Evolutionary conservation across 805 yeast genomes (phyloP), one percentile per base, ranked within the genome.

Genomic region (Lachancea sp.): DNA sequence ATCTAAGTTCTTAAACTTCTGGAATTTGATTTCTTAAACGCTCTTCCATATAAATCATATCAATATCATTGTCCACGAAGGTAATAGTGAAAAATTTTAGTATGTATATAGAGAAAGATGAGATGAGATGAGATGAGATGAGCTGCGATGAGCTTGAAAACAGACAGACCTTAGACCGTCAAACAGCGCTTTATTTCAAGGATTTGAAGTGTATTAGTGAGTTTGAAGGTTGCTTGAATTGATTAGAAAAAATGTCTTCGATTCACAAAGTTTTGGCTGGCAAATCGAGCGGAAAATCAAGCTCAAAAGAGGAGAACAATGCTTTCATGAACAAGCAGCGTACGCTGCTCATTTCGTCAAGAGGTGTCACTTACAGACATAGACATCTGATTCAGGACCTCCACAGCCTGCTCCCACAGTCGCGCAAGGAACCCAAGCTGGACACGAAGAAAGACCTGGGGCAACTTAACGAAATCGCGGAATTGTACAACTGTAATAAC

Each of bases 281-380:
- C 3, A 77, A 76, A 52, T 74, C 68, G 19, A 50, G 52, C 29
- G 47, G 52, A 17, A 53, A 56, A 33, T 56, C 51, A 29, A 13
- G 31, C 38, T 31, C 52, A 25, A 47, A 44, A 22, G 67, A 63
- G 46, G 72, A 74, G 46, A 71, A 74, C 55, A 73, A 75, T 51
- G 4, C 25, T 22, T 85, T 79, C 63, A 77, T 78, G 66, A 91
- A 91, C 68, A 83, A 85, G 65, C 98, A 91, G 67, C 76, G 96
- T 58, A 87, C 90, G 33, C 72, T 93, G 49, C 74, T 93, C 48
- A 85, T 91, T 58, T 85, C 97, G 3, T 89, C 97, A 34, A 79
- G 99, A 65, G 99, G 99, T 54, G 85, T 91, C 46, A 89, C 96
- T 25, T 88, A 72, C 63, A 83, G 99, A 71, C 98, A 93, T 63